Evolutionary conservation across 495 filamentous ascomycete genomes (phyloP).

Genomic region (Penicillium subrubescens): DNA sequence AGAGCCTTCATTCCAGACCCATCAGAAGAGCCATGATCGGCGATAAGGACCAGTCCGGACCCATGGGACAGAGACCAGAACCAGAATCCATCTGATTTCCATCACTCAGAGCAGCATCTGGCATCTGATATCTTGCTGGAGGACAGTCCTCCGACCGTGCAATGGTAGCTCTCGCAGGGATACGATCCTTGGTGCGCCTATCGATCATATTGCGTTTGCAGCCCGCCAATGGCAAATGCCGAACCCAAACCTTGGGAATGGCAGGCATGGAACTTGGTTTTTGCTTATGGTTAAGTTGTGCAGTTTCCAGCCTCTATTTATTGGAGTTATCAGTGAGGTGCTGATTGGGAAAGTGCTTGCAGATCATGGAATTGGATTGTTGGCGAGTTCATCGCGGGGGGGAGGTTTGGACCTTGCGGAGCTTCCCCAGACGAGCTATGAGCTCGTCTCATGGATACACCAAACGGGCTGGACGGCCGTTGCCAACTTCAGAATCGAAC

Average conservation of each 20-base stretch:
- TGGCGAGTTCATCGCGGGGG: no score
- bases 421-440: neutral
- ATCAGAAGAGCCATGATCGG: neutral
- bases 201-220: conserved; percentile 1
- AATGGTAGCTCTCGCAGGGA: conserved; percentile 1
- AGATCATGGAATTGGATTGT: neutral
- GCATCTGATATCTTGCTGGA: conserved; percentile 2
- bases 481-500: neutral
- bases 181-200: neutral
- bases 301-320: neutral
- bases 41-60: conserved; percentile 1
- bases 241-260: neutral
- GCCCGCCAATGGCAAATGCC: neutral
- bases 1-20: neutral
- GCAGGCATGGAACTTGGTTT: conserved; percentile 2
- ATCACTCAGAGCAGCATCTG: neutral
- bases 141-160: conserved; percentile 19
- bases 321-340: neutral
- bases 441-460: neutral
- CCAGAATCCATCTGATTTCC: conserved; percentile 1
- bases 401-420: neutral
- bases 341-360: neutral
- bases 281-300: neutral
- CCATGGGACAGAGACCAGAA: neutral
- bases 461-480: neutral